Evolutionary conservation across 192 early-diverging fungal species (phyloP), one percentile per base, ranked within the genome.

Genomic region (Phlyctochytrium planicorne): DNA sequence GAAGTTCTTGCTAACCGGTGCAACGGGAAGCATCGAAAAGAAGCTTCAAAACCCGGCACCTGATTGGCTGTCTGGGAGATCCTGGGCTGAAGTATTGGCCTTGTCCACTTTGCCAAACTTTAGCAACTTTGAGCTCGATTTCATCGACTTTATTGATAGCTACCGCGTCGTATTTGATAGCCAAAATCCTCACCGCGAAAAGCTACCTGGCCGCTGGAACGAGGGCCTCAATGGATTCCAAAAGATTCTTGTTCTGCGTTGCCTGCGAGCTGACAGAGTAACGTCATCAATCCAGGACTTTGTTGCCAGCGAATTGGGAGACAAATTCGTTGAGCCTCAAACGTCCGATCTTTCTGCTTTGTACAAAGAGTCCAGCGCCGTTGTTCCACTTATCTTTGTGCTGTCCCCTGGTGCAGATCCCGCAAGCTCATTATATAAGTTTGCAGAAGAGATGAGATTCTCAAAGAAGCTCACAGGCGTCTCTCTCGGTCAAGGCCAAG

Each of bases 371-470:
- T 84, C 82, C 2, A 85, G 77, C 53, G 78, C 82, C 53, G 77
- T 56, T 17, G 70, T 79, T 3, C 84, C 84, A 2, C 66, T 86
- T 20, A 86, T 86, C 50, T 86, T 86, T 69, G 82, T 86, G 37
- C 70, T 86, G 3, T 84, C 81, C 3, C 78, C 84, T 23, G 84
- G 84, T 47, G 82, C 84, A 2, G 84, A 86, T 64, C 84, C 84
- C 1, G 84, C 84, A 40, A 71, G 53, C 4, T 76, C 82, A 10
- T 67, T 86, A 35, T 86, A 83, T 68, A 86, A 86, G 40, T 86
- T 86, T 70, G 82, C 84, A 0, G 84, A 86, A 61, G 84, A 86
- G 67, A 83, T 83, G 80, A 67, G 80, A 52, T 82, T 86, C 59
- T 74, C 78, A 30, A 86, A 86, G 64, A 80, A 81, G 67, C 68